phyloP scores from a whole-genome alignment of 2,329 filamentous ascomycete species.

The Colletotrichum sp. region DNA sequence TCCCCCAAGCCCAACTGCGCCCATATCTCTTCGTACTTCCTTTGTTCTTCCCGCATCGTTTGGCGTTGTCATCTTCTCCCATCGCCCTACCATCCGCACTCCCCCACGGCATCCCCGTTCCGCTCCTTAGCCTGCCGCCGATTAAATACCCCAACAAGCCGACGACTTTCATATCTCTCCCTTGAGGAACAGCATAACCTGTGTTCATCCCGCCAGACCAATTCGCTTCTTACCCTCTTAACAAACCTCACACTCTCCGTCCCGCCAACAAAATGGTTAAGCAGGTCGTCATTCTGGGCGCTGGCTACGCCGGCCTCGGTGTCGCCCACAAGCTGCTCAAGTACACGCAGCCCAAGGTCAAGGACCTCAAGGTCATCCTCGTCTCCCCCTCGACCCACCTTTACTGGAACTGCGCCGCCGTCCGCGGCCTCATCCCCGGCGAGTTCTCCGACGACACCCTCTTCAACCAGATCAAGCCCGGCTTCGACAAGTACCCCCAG shows the following conservation, averaged over 20 bases:
- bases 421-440: conserved; percentile 52
- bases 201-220: not conserved
- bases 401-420: conserved; percentile 55
- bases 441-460: conserved; percentile 47
- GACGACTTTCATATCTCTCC: not conserved
- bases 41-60: not conserved
- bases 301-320: conserved; percentile 50
- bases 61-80: not conserved
- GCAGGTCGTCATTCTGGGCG: conserved; percentile 55
- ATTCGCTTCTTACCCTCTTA: not conserved
- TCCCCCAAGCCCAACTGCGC: not conserved
- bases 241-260: not conserved
- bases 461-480: conserved; percentile 42
- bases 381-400: conserved; percentile 53
- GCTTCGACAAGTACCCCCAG: conserved; percentile 52
- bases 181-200: not conserved
- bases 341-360: conserved; percentile 35
- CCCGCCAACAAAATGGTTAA: conserved; percentile 1
- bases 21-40: not conserved
- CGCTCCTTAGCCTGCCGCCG: not conserved
- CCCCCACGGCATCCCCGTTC: conserved; percentile 14
- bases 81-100: conserved; percentile 6
- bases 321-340: conserved; percentile 57
- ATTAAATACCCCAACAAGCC: not conserved
- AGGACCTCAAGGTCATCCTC: conserved; percentile 48